Percentiles rank a stretch among this genome's conserved stretches.
phyloP scores from a whole-genome alignment of 1,284 basidiomycete genomes.

The Cryptococcus sp. region DNA sequence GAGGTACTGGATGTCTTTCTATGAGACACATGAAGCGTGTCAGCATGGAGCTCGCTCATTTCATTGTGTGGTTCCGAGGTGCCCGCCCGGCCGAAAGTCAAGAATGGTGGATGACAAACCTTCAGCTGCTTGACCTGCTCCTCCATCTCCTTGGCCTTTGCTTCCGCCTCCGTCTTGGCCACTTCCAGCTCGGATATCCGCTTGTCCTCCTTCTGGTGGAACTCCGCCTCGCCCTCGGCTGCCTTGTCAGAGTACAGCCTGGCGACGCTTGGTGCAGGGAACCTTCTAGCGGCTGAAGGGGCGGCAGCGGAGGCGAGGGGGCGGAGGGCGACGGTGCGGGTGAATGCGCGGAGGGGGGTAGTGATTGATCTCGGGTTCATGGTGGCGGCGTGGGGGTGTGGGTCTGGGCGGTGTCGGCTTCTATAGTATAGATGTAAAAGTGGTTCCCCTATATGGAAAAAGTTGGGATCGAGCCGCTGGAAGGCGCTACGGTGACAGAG shows the following conservation, averaged over 20 bases:
- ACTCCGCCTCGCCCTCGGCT: constrained; percentile 5
- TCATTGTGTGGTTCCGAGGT: background rate
- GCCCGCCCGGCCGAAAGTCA: background rate
- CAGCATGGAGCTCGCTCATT: background rate
- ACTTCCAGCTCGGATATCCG: constrained; percentile 10
- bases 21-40: constrained; percentile 6
- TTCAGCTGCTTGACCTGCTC: constrained; percentile 40
- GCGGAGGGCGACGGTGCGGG: constrained; percentile 11
- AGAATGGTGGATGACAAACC: constrained; percentile 19
- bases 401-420: background rate
- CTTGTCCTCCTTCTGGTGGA: constrained; percentile 18
- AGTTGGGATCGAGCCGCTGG: background rate
- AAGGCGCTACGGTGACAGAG: background rate
- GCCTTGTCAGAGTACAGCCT: constrained; percentile 21
- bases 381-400: background rate
- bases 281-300: background rate
- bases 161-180: constrained; percentile 25
- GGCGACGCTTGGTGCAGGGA: constrained; percentile 1
- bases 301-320: constrained; percentile 1
- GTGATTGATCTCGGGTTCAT: constrained; percentile 15
- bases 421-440: background rate
- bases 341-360: constrained; percentile 11
- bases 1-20: constrained; percentile 80
- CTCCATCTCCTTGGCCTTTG: constrained; percentile 29
- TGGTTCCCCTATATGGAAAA: background rate